Conservation (phyloP, 768 basidiomycete species). For the Xerocomellus dryophilus region DNA sequence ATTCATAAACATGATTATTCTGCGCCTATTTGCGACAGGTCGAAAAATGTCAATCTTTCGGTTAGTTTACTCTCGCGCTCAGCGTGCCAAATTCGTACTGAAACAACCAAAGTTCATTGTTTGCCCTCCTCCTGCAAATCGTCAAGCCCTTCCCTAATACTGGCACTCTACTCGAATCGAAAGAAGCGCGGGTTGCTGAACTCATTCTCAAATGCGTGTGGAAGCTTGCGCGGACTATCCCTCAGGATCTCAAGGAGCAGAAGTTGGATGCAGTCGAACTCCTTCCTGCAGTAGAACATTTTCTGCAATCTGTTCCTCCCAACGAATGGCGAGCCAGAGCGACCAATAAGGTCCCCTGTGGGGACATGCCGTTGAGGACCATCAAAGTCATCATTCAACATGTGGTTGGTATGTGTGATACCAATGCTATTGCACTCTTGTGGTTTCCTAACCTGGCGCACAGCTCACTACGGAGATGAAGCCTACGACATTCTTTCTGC, state of each 20-base stretch:
- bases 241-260: constrained; percentile 80
- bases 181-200: constrained; percentile 87
- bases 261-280: constrained; percentile 84
- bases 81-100: not conserved
- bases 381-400: constrained; percentile 99
- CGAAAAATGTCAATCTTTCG: constrained; percentile 88
- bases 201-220: constrained; percentile 95
- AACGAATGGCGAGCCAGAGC: constrained; percentile 95
- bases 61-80: constrained; percentile 41
- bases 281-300: constrained; percentile 90
- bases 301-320: constrained; percentile 88
- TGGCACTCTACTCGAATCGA: constrained; percentile 68
- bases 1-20: constrained; percentile 98
- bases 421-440: not conserved
- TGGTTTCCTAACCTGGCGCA: constrained; percentile 16
- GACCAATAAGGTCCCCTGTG: constrained; percentile 87
- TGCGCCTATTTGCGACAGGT: constrained; percentile 88
- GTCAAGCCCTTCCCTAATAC: constrained; percentile 79
- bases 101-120: constrained; percentile 46
- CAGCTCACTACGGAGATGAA: constrained; percentile 82
- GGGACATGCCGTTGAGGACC: constrained; percentile 96
- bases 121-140: constrained; percentile 77
- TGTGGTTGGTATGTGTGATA: constrained; percentile 74
- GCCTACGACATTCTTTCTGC: constrained; percentile 88
- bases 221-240: constrained; percentile 94